A percentile compares a stretch with the other conserved stretches of the same genome.
Evolutionary conservation across 2,329 filamentous ascomycete genomes (phyloP).

Genomic region (Dothistroma pini): DNA sequence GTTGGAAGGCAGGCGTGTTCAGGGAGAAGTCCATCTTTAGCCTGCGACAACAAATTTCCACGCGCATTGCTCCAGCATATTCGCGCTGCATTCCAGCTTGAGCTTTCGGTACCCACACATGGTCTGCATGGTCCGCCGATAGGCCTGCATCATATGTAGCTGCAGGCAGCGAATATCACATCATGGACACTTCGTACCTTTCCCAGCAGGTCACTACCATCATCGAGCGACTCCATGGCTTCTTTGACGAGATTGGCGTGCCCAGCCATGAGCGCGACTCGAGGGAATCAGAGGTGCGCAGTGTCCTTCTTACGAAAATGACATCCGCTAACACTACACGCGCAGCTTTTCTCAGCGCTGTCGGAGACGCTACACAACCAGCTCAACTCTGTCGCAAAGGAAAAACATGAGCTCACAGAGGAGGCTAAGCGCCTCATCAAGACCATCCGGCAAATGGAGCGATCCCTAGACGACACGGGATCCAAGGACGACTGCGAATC

Average conservation of each 20-base stretch:
- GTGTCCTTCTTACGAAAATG: neutral
- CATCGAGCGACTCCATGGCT: constrained; percentile 84
- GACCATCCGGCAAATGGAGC: constrained; percentile 88
- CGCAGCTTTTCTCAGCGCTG: constrained; percentile 81
- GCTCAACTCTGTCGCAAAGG: constrained; percentile 75
- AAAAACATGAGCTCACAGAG: constrained; percentile 88
- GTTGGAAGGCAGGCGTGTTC: neutral
- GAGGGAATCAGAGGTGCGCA: constrained; percentile 80
- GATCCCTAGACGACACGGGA: constrained; percentile 74
- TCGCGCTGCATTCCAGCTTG: constrained; percentile 8
- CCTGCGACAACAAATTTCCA: neutral
- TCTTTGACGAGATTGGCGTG: constrained; percentile 98
- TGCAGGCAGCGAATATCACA: constrained; percentile 30
- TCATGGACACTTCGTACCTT: constrained; percentile 87
- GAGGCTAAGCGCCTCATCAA: constrained; percentile 83
- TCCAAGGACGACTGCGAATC: constrained; percentile 59
- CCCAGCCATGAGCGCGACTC: constrained; percentile 85
- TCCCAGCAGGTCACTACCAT: constrained; percentile 94
- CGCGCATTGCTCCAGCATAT: neutral
- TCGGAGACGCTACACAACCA: constrained; percentile 91
- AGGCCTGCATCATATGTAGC: constrained; percentile 14
- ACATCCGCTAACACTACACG: constrained; percentile 7
- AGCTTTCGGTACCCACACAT: constrained; percentile 4
- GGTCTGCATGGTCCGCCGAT: constrained; percentile 21
- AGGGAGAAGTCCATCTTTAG: neutral